Conservation (phyloP, 75 land plant species). For the Larix kaempferi region DNA sequence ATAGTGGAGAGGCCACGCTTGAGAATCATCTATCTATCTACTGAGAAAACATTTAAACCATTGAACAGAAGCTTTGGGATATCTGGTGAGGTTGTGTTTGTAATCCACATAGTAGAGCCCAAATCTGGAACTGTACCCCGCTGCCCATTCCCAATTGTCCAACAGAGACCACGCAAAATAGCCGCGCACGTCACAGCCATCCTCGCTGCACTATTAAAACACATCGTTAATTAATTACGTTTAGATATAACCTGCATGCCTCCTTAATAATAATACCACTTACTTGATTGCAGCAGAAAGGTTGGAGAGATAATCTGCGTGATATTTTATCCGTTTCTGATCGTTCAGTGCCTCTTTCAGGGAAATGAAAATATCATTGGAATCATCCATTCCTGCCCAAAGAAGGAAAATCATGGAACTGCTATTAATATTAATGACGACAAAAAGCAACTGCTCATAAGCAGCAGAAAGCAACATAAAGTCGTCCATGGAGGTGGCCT, state of each 20-base stretch:
- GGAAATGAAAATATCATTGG: slow-evolving; percentile 37
- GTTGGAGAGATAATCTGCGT: slow-evolving; percentile 52
- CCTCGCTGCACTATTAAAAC: neutral
- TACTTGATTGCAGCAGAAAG: slow-evolving; percentile 64
- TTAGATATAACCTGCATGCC: neutral
- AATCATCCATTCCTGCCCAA: slow-evolving; percentile 71
- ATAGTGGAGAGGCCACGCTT: no score
- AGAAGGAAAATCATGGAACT: no score
- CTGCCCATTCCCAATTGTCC: slow-evolving; percentile 78
- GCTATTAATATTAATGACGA: no score
- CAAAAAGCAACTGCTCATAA: neutral
- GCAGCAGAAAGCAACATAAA: no score
- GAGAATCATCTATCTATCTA: neutral
- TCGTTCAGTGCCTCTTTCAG: slow-evolving; percentile 58
- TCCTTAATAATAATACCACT: neutral
- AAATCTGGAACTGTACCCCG: slow-evolving; percentile 55
- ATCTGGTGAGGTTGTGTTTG: slow-evolving; percentile 39
- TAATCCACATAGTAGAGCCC: slow-evolving; percentile 71
- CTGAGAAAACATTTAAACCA: slow-evolving; percentile 61
- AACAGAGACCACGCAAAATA: slow-evolving; percentile 72
- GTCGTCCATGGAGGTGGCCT: neutral
- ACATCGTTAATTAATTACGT: neutral
- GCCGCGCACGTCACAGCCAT: slow-evolving; percentile 69
- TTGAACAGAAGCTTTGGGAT: slow-evolving; percentile 63
- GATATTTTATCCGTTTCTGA: slow-evolving; percentile 63